Percentiles rank a stretch among this genome's conserved stretches.
phyloP scores from a whole-genome alignment of 2,329 filamentous ascomycete species.

The Alternaria sp. region DNA sequence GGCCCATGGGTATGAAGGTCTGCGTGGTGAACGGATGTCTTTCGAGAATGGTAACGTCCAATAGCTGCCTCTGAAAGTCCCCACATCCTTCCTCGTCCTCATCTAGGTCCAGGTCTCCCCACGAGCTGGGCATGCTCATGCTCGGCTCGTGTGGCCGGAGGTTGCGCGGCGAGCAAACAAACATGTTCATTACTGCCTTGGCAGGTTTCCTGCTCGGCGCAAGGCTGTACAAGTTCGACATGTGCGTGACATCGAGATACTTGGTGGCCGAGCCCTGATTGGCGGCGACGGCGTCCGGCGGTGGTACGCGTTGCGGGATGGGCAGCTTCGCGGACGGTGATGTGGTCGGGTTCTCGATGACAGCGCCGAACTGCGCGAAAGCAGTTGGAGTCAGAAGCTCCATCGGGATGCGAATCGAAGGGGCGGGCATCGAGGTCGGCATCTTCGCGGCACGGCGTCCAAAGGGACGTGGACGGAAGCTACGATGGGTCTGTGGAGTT shows the following conservation, averaged over 20 bases:
- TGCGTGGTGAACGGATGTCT: conserved; percentile 94
- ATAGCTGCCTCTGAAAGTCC: conserved; percentile 48
- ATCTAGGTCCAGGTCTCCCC: conserved; percentile 43
- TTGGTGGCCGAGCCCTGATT: conserved; percentile 93
- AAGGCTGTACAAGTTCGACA: conserved; percentile 73
- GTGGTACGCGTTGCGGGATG: conserved; percentile 55
- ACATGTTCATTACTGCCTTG: conserved; percentile 80
- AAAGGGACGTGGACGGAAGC: background rate
- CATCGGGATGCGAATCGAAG: conserved; percentile 59
- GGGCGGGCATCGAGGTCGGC: conserved; percentile 49
- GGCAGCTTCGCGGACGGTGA: conserved; percentile 54
- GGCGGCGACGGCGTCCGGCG: conserved; percentile 60
- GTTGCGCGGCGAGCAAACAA: conserved; percentile 76
- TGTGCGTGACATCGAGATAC: conserved; percentile 78
- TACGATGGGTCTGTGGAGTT: conserved; percentile 5
- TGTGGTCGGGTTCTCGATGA: conserved; percentile 73
- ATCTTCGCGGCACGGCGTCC: conserved; percentile 27
- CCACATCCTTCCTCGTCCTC: conserved; percentile 38
- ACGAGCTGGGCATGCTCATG: conserved; percentile 43
- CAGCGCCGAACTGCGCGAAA: conserved; percentile 83
- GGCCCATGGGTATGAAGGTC: conserved; percentile 81
- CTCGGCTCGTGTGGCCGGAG: conserved; percentile 53
- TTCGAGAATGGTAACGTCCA: conserved; percentile 78
- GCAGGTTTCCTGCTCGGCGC: conserved; percentile 65
- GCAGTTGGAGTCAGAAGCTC: conserved; percentile 69